Evolutionary conservation across 176 grass and related monocot species (phyloP).

Genomic region (Alopecurus myosuroides): DNA sequence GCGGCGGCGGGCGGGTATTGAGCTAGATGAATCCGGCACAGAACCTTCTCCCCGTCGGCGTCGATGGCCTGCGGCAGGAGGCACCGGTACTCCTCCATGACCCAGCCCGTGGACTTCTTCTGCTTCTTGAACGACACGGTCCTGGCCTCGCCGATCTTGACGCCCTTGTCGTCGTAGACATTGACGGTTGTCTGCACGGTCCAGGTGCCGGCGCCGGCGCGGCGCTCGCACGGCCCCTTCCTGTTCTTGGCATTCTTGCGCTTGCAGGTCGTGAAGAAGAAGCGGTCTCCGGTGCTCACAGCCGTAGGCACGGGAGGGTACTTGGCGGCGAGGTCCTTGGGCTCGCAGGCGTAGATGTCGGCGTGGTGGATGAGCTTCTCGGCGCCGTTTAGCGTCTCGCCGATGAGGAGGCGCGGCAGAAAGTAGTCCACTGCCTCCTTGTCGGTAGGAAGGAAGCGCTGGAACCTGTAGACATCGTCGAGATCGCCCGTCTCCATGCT

Average conservation of each 20-base stretch:
- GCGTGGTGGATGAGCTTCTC: not conserved
- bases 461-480: not conserved
- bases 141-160: not conserved
- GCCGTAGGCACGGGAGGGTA: not conserved
- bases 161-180: not conserved
- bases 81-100: conserved; percentile 1
- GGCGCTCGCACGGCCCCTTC: not conserved
- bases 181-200: not conserved
- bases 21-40: conserved; percentile 15
- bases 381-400: not conserved
- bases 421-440: not conserved
- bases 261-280: not conserved
- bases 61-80: not conserved
- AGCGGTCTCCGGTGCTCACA: not conserved
- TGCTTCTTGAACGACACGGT: conserved; percentile 6
- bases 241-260: not conserved
- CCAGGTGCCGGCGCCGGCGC: not conserved
- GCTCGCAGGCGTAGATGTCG: conserved; percentile 5
- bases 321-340: not conserved
- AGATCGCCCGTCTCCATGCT: not conserved
- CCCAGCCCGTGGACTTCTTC: not conserved
- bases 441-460: not conserved
- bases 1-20: not conserved
- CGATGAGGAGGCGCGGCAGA: not conserved
- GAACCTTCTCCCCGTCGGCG: not conserved